Percentiles rank a stretch among this genome's conserved stretches.
Conservation (phyloP, 2,329 filamentous ascomycete species). For the Mycogone perniciosa region DNA sequence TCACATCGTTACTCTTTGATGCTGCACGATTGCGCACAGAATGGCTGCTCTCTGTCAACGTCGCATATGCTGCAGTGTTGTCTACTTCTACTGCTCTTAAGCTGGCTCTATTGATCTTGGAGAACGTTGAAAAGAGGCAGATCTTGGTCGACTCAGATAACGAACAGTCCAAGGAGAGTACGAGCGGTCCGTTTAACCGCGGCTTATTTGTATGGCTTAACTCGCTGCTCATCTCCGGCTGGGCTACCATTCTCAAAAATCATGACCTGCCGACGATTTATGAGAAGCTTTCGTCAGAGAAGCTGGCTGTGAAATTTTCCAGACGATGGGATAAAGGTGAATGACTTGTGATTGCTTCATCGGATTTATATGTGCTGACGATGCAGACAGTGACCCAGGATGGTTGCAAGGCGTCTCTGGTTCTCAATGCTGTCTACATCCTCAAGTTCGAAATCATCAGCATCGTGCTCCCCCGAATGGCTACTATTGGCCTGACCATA, state of each 20-base stretch:
- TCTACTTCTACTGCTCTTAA: constrained; percentile 20
- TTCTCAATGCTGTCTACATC: constrained; percentile 20
- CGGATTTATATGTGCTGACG: constrained; percentile 1
- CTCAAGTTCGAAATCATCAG: constrained; percentile 26
- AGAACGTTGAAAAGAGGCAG: constrained; percentile 26
- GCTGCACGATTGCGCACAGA: constrained; percentile 26
- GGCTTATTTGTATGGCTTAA: constrained; percentile 31
- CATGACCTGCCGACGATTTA: constrained; percentile 25
- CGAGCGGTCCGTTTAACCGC: constrained; percentile 30
- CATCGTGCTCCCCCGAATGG: constrained; percentile 23
- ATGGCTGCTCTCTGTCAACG: constrained; percentile 24
- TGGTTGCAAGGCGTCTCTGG: constrained; percentile 21
- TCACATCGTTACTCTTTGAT: constrained; percentile 27
- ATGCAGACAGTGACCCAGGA: constrained; percentile 10
- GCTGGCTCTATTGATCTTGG: constrained; percentile 21
- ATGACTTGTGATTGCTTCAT: neutral
- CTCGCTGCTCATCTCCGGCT: constrained; percentile 43
- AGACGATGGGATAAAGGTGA: constrained; percentile 21
- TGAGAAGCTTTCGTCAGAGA: constrained; percentile 25
- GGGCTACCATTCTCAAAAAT: constrained; percentile 28
- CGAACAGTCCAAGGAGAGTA: constrained; percentile 42
- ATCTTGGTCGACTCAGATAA: constrained; percentile 34
- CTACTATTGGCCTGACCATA: constrained; percentile 24
- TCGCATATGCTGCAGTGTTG: constrained; percentile 20
- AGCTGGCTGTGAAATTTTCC: constrained; percentile 19